Percentiles rank a stretch among this genome's conserved stretches.
Evolutionary conservation across 495 filamentous ascomycete species (phyloP).

Genomic region (Pyrenula massariospora): DNA sequence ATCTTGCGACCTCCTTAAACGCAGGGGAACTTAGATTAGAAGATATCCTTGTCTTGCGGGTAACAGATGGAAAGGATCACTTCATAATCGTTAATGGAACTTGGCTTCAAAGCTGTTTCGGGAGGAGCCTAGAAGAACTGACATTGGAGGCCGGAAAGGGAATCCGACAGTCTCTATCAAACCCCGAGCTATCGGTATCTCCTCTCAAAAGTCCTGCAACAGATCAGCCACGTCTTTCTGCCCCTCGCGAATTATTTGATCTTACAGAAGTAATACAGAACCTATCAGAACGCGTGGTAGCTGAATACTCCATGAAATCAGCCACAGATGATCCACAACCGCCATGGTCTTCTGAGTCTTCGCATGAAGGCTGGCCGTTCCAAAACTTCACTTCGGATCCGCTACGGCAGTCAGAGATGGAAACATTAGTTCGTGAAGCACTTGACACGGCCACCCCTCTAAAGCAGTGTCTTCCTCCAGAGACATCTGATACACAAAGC

Average conservation of each 20-base stretch:
- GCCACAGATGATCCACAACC: slow-evolving; percentile 25
- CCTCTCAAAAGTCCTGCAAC: slow-evolving; percentile 5
- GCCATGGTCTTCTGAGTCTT: slow-evolving; percentile 45
- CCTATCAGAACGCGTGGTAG: slow-evolving; percentile 59
- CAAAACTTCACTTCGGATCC: slow-evolving; percentile 28
- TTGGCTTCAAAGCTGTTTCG: slow-evolving; percentile 78
- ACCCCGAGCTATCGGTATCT: slow-evolving; percentile 4
- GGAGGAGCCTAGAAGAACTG: slow-evolving; percentile 70
- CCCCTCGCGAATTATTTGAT: slow-evolving; percentile 75
- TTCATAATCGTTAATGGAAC: slow-evolving; percentile 70
- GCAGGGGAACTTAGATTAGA: slow-evolving; percentile 52
- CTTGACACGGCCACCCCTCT: slow-evolving; percentile 56
- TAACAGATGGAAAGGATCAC: slow-evolving; percentile 75
- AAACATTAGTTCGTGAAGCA: slow-evolving; percentile 43
- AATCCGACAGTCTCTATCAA: slow-evolving; percentile 34
- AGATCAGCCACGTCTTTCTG: slow-evolving; percentile 45
- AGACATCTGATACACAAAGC: slow-evolving; percentile 46
- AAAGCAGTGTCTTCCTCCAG: slow-evolving; percentile 42
- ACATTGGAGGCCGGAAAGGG: slow-evolving; percentile 72
- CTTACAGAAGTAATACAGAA: slow-evolving; percentile 75
- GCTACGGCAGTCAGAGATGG: slow-evolving; percentile 14
- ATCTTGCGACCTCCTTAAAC: slow-evolving; percentile 62
- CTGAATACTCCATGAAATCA: slow-evolving; percentile 72
- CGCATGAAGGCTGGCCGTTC: slow-evolving; percentile 66
- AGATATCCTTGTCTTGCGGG: slow-evolving; percentile 82